These are phyloP conservation scores for Trichophyton rubrum DNA, from an alignment of 2,329 filamentous ascomycete species.

Conservation along the genomic window DNA sequence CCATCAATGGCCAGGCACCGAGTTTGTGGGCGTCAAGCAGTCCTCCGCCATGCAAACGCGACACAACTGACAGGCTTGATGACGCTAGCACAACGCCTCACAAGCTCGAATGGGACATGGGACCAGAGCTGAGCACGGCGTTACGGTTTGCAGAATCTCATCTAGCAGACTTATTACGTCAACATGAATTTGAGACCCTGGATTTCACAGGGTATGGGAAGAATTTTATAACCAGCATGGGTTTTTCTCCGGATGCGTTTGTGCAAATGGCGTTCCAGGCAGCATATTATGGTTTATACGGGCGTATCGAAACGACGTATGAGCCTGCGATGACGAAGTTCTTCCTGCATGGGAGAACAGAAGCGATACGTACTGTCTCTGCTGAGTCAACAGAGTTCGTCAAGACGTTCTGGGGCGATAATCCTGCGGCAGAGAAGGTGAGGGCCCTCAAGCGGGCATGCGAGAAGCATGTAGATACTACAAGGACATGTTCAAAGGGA, in stretches of 20 bases:
- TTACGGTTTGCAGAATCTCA: constrained; percentile 91
- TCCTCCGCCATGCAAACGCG: constrained; percentile 83
- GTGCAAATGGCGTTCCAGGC: constrained; percentile 99
- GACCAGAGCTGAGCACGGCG: constrained; percentile 78
- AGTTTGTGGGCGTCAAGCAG: constrained; percentile 83
- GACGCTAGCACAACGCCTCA: constrained; percentile 70
- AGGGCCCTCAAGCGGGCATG: constrained; percentile 74
- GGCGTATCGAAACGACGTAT: constrained; percentile 85
- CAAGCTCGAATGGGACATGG: constrained; percentile 96
- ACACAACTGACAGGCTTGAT: constrained; percentile 66
- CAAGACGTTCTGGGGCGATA: constrained; percentile 87
- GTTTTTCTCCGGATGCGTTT: constrained; percentile 92
- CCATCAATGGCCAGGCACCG: constrained; percentile 87
- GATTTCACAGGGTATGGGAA: constrained; percentile 87
- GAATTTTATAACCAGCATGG: constrained; percentile 95
- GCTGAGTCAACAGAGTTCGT: constrained; percentile 78
- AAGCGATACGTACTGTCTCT: constrained; percentile 79
- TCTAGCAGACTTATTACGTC: constrained; percentile 83
- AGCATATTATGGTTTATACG: constrained; percentile 93
- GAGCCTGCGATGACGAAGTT: constrained; percentile 97
- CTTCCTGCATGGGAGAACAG: constrained; percentile 84
- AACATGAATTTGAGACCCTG: constrained; percentile 89
- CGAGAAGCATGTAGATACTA: constrained; percentile 65
- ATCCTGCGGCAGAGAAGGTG: constrained; percentile 68
- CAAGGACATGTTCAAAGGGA: constrained; percentile 75